Base-by-base conservation (phyloP, 2,329 filamentous ascomycete genomes). In the Pseudogymnoascus sp. region DNA sequence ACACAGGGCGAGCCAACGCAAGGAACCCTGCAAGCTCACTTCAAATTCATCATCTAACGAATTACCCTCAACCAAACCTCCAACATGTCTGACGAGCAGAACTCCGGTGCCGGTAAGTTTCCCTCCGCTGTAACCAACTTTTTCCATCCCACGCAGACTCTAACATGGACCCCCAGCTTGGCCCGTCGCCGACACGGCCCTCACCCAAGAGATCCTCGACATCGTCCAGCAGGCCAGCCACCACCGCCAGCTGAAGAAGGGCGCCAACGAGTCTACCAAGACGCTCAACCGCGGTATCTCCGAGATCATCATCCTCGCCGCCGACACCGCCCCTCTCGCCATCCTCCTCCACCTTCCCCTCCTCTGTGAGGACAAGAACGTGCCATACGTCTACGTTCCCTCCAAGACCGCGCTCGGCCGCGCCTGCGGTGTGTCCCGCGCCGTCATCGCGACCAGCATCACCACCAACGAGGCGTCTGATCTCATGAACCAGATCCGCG, bases 381-480 rank as follows among this genome's bases (percentile, higher is more conserved):
- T 86, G n/a, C 81, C 84, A 23, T 87, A 91, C 78, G 83, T 91
- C 72, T 89, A 86, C 73, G 84, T 90, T 49, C 87, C 86, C 68
- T 84, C 83, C 77, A 90, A 96, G 85, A 89, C 91, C 72, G 89
- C 91, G 62, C 86, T 96, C 59, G 92, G 92, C 70, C 85, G 93
- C 69, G 93, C 93, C 59, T 95, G 90, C 74, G 93, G 93, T 82
- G 93, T 97, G 66, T 88, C 84, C 73, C 85, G 93, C 64, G 83
- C 91, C 63, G 93, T 97, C 66, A 97, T 97, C 71, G 88, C 91
- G 42, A 88, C 86, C 66, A 88, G 84, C 72, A 96, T 97, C 78
- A 97, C 91, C 69, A 92, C 89, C 77, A 96, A 96, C 83, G 91
- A 96, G 79, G 89, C 88, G 40, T 90, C 86, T 72, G 93, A 97